These are phyloP conservation scores for Coprinopsis strossmayeri DNA, from an alignment of 768 basidiomycete species.

Conservation along the genomic window DNA sequence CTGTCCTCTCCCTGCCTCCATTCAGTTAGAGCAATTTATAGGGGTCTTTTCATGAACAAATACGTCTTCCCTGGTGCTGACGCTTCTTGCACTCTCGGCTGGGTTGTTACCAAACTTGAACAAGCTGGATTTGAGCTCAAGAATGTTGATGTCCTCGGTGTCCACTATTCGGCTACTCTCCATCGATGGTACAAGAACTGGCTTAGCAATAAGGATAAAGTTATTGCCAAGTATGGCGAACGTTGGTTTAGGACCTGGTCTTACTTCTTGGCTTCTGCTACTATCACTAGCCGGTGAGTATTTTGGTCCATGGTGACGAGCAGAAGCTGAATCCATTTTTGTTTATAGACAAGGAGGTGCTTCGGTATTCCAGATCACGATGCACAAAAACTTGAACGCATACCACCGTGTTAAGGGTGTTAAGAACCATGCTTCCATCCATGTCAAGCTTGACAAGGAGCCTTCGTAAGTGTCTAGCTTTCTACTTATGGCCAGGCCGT, in stretches of 20 bases:
- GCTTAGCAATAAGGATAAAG: slow-evolving; percentile 87
- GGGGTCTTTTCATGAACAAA: slow-evolving; percentile 97
- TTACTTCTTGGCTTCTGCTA: slow-evolving; percentile 92
- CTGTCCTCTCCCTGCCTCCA: not conserved
- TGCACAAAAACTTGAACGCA: slow-evolving; percentile 97
- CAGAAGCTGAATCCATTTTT: not conserved
- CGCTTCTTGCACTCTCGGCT: slow-evolving; percentile 90
- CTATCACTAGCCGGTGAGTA: slow-evolving; percentile 70
- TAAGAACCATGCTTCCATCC: slow-evolving; percentile 73
- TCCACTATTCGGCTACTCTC: slow-evolving; percentile 92
- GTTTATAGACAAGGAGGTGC: slow-evolving; percentile 70
- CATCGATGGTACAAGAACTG: slow-evolving; percentile 97
- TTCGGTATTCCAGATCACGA: slow-evolving; percentile 93
- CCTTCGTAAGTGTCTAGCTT: slow-evolving; percentile 33
- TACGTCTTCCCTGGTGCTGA: slow-evolving; percentile 99
- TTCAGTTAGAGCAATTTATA: slow-evolving; percentile 16
- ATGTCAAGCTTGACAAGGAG: slow-evolving; percentile 50
- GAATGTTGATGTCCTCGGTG: slow-evolving; percentile 93
- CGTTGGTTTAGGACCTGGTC: slow-evolving; percentile 94
- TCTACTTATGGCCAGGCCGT: not conserved
- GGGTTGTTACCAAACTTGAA: slow-evolving; percentile 86
- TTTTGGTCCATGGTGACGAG: no score
- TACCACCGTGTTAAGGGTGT: slow-evolving; percentile 89
- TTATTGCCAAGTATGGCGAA: slow-evolving; percentile 85
- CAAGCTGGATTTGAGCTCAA: slow-evolving; percentile 94